Conservation (phyloP, 2,329 filamentous ascomycete species). For the Zymoseptoria brevis region DNA sequence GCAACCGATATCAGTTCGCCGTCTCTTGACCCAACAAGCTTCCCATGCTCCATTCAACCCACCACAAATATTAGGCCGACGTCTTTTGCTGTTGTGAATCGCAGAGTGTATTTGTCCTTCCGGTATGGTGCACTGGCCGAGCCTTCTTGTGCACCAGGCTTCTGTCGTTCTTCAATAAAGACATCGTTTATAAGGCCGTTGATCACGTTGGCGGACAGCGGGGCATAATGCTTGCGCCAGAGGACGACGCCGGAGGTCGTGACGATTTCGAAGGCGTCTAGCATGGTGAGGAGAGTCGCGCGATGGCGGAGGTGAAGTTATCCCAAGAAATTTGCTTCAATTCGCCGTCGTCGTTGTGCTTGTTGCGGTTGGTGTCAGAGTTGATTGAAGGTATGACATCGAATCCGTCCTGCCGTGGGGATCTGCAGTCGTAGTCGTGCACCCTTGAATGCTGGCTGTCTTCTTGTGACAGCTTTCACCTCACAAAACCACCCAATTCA, state of each 20-base stretch:
- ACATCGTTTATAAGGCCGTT: conserved; percentile 94
- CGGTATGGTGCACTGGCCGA: conserved; percentile 65
- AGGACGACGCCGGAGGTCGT: conserved; percentile 94
- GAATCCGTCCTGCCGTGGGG: neutral
- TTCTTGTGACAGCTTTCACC: neutral
- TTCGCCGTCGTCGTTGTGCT: neutral
- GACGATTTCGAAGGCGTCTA: conserved; percentile 94
- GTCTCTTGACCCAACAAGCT: neutral
- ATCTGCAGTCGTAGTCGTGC: neutral
- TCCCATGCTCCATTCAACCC: conserved; percentile 28
- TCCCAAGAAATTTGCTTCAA: neutral
- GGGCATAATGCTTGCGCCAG: conserved; percentile 82
- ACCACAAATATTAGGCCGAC: conserved; percentile 93
- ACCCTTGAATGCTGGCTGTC: neutral
- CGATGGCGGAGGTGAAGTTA: neutral
- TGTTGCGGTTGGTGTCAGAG: neutral
- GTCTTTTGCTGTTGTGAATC: conserved; percentile 90
- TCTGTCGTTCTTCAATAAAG: conserved; percentile 88
- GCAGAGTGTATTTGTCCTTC: conserved; percentile 87
- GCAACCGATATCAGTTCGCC: conserved; percentile 15
- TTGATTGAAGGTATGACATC: neutral
- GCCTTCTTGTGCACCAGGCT: conserved; percentile 48
- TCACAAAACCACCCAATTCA: neutral
- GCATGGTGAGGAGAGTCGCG: conserved; percentile 49
- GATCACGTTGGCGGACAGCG: conserved; percentile 73